Evolutionary conservation across 352 stramenopile species (phyloP).

Genomic region (Globisporangium cystogenes): DNA sequence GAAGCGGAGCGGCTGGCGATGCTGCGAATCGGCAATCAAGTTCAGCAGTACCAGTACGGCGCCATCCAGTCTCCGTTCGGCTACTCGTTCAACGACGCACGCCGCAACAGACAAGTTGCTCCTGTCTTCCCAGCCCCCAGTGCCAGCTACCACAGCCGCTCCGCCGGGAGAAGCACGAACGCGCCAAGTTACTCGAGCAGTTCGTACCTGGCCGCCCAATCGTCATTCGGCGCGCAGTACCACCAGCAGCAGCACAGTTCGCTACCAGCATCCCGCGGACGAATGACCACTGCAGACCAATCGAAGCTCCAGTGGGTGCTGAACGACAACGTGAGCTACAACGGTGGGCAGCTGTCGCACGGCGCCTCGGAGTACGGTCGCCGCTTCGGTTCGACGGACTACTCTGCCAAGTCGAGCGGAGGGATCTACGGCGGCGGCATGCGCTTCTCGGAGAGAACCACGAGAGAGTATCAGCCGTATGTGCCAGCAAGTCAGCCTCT

Average conservation of each 20-base stretch:
- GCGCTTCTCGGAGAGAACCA: conserved; percentile 7
- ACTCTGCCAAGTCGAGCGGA: not conserved
- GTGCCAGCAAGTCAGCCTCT: not conserved
- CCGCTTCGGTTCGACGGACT: conserved; percentile 1
- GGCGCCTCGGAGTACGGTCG: conserved; percentile 1
- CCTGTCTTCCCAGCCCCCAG: not conserved
- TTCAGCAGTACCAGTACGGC: not conserved
- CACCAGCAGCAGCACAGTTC: not conserved
- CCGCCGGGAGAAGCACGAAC: conserved; percentile 3
- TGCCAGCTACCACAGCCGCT: not conserved
- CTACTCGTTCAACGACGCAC: conserved; percentile 6
- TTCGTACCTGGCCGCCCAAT: not conserved
- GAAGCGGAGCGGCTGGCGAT: conserved; percentile 3
- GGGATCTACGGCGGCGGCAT: conserved; percentile 7
- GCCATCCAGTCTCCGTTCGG: not conserved
- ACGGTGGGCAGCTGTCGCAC: not conserved
- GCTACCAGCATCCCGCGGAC: not conserved
- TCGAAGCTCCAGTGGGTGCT: conserved; percentile 7
- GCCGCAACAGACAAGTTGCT: not conserved
- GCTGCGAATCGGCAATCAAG: conserved; percentile 7
- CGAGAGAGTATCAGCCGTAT: conserved; percentile 7
- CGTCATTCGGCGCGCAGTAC: conserved; percentile 4
- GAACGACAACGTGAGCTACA: conserved; percentile 4
- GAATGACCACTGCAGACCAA: not conserved
- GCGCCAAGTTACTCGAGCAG: conserved; percentile 3